A percentile compares a stretch with the other conserved stretches of the same genome.
Conservation (phyloP, 306 rosid genomes). For the Chamaecrista fasciculata region DNA sequence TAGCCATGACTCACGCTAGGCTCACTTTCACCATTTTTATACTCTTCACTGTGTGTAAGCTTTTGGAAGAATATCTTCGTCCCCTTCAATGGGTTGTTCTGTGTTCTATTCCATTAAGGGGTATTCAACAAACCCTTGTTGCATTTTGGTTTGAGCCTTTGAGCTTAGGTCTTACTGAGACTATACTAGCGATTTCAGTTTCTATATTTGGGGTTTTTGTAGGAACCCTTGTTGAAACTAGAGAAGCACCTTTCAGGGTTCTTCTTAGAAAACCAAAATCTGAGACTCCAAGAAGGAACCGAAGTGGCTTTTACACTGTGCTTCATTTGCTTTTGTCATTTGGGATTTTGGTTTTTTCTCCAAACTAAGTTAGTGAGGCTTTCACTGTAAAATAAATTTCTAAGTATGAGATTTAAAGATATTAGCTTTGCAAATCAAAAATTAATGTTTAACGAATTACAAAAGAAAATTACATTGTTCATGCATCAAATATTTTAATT, state of each 20-base stretch:
- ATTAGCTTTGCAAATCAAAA: no score
- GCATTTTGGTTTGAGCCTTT: conserved; percentile 81
- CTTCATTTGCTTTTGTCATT: conserved; percentile 77
- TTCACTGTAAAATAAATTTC: no score
- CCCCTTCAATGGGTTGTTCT: conserved; percentile 95
- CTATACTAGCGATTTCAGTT: conserved; percentile 73
- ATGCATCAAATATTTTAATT: no score
- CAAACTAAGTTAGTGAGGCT: no score
- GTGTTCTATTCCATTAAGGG: conserved; percentile 85
- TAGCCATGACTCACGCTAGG: conserved; percentile 95
- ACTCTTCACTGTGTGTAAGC: conserved; percentile 60
- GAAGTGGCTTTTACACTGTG: conserved; percentile 64
- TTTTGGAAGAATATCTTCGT: conserved; percentile 70
- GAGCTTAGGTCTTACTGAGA: conserved; percentile 73
- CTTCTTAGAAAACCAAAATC: conserved; percentile 55
- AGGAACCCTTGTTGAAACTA: conserved; percentile 76
- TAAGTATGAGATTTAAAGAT: no score
- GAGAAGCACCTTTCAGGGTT: conserved; percentile 47
- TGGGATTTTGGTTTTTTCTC: no score
- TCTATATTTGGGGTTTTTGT: conserved; percentile 64
- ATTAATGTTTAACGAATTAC: no score
- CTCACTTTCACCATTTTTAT: conserved; percentile 72
- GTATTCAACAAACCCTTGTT: conserved; percentile 70
- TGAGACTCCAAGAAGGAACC: conserved; percentile 24
- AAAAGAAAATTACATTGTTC: no score